phyloP scores from a whole-genome alignment of 2,329 filamentous ascomycete genomes.

The Rhinocladiella similis region DNA sequence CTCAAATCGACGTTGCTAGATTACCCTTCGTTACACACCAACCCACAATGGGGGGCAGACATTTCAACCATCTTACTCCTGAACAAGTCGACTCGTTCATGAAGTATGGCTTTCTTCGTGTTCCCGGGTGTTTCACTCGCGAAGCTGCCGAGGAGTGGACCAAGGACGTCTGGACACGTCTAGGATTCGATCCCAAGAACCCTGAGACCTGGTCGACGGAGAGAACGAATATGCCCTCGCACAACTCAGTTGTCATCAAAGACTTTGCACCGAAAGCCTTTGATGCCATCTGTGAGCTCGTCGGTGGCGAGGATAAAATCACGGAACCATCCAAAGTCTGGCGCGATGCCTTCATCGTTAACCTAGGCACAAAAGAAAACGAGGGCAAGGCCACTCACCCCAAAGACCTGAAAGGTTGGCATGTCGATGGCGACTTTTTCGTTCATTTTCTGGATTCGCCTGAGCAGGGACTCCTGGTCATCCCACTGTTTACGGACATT shows the following conservation, averaged over 20 bases:
- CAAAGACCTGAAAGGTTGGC: conserved; percentile 60
- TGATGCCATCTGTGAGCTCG: conserved; percentile 65
- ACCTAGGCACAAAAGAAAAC: conserved; percentile 59
- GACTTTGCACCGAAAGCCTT: conserved; percentile 66
- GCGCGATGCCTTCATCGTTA: conserved; percentile 69
- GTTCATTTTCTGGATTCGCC: conserved; percentile 70
- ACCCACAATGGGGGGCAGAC: conserved; percentile 5
- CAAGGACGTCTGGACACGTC: conserved; percentile 60
- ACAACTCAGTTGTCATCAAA: conserved; percentile 55
- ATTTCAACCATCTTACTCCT: conserved; percentile 37
- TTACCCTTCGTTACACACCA: no score
- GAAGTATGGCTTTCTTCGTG: conserved; percentile 56
- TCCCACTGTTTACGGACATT: conserved; percentile 67
- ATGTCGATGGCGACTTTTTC: conserved; percentile 73
- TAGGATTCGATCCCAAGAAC: conserved; percentile 65
- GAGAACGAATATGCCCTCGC: conserved; percentile 65
- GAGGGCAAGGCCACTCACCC: conserved; percentile 54
- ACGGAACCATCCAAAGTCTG: conserved; percentile 51
- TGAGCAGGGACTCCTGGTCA: conserved; percentile 68
- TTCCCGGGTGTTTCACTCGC: conserved; percentile 53
- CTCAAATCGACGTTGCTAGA: not conserved
- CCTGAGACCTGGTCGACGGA: conserved; percentile 65
- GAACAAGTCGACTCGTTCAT: conserved; percentile 56
- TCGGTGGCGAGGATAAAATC: conserved; percentile 62
- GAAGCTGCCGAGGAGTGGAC: conserved; percentile 51